Base-by-base conservation (phyloP, 805 yeast genomes). In the Groenewaldozyma tartarivorans region DNA sequence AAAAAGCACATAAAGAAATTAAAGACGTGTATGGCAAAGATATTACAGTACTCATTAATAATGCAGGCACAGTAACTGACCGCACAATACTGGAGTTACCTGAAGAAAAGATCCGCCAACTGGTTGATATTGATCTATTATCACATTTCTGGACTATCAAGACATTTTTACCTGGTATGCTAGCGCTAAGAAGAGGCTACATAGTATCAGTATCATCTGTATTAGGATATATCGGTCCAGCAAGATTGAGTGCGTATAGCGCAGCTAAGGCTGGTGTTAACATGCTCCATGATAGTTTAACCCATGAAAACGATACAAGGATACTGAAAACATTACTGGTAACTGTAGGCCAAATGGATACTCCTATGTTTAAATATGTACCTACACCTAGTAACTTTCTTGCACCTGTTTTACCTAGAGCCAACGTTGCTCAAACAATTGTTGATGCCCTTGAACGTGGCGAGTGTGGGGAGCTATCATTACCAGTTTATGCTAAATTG, bases 221-320 rank as follows among this genome's bases (percentile, higher is more conserved):
- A 0, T 64, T 90, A 41, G 96, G 96, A 0, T 77, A 80, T 46
- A 70, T 84, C 68, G 73, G 94, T 0, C 96, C 96, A 0, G 88
- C 94, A 5, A 66, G 81, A 21, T 65, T 84, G 41, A 38, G 49
- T 20, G 83, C 83, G 0, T 90, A 90, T 54, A 94, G 95, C 0
- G 95, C 96, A 0, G 74, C 94, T 9, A 90, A 90, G 57, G 81
- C 94, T 0, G 96, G 94, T 0, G 61, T 85, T 20, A 75, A 86
- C 38, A 85, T 88, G 0, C 62, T 87, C 34, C 96, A 88, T 56
- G 94, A 84, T 55, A 77, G 88, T 0, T 60, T 90, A 33, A 72
- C 81, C 0, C 77, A 75, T 53, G 77, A 21, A 35, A 20, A 33
- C n/a, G 36, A 33, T 18, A 30, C 33, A 6, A 24, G 38, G 1